A percentile compares a stretch with the other conserved stretches of the same genome.
Evolutionary conservation across 352 stramenopile species (phyloP).

Genomic region (Globisporangium paroecandrum): DNA sequence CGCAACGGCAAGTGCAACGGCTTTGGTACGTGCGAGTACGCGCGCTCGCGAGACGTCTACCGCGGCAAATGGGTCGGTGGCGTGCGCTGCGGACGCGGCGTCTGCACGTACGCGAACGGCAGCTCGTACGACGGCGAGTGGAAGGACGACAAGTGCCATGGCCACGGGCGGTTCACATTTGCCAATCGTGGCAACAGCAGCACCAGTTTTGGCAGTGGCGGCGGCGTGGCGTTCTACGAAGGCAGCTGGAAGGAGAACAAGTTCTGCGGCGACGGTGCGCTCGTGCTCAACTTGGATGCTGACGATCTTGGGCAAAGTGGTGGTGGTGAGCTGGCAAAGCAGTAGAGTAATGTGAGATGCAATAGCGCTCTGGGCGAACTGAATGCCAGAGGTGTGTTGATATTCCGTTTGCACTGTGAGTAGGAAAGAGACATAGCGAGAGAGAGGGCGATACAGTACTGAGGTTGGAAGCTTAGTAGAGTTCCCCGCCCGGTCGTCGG

Average conservation of each 20-base stretch:
- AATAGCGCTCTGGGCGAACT: neutral
- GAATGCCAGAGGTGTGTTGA: neutral
- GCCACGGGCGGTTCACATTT: constrained; percentile 70
- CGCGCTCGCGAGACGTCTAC: constrained; percentile 57
- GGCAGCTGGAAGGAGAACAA: constrained; percentile 78
- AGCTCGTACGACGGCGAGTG: constrained; percentile 81
- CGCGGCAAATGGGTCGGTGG: constrained; percentile 85
- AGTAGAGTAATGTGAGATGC: neutral
- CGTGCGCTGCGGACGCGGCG: constrained; percentile 56
- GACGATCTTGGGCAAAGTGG: neutral
- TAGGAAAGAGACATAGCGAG: neutral
- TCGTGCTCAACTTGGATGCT: constrained; percentile 44
- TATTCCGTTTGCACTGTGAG: neutral
- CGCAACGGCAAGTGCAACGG: constrained; percentile 81
- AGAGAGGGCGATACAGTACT: neutral
- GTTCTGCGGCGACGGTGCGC: constrained; percentile 66
- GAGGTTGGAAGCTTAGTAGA: constrained; percentile 24
- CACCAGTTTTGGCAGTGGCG: neutral
- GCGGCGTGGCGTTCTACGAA: constrained; percentile 76
- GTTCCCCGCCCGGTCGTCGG: constrained; percentile 41
- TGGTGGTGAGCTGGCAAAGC: neutral
- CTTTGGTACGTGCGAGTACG: constrained; percentile 65
- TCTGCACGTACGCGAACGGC: constrained; percentile 60
- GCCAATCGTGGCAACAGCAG: neutral
- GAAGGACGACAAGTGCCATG: constrained; percentile 76